Conservation (phyloP, 805 yeast genomes). For the Priceomyces fermenticarens region DNA sequence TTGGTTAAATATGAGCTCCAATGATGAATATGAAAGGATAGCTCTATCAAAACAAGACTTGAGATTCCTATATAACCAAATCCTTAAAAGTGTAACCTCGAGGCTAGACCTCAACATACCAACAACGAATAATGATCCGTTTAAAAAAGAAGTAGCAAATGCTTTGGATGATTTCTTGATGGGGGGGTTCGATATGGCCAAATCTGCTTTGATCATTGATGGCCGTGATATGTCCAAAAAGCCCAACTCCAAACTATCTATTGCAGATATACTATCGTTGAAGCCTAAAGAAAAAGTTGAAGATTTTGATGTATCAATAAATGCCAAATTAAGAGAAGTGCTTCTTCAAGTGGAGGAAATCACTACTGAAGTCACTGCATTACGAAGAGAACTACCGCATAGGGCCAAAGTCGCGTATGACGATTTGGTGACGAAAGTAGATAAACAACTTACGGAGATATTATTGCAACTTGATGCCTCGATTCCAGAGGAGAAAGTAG, state of each 20-base stretch:
- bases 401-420: slow-evolving; percentile 36
- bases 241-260: slow-evolving; percentile 8
- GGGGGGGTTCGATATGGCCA: slow-evolving; percentile 56
- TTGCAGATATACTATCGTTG: slow-evolving; percentile 23
- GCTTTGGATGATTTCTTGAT: slow-evolving; percentile 45
- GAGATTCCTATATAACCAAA: slow-evolving; percentile 42
- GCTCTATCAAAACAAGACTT: slow-evolving; percentile 54
- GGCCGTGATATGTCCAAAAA: slow-evolving; percentile 41
- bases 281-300: slow-evolving; percentile 47
- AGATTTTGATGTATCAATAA: slow-evolving; percentile 67
- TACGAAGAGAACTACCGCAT: slow-evolving; percentile 53
- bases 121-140: slow-evolving; percentile 39
- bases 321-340: slow-evolving; percentile 53
- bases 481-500: slow-evolving; percentile 10
- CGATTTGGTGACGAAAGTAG: slow-evolving; percentile 27
- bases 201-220: slow-evolving; percentile 55
- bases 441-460: slow-evolving; percentile 25
- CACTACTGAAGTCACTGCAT: slow-evolving; percentile 52
- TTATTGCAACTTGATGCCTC: slow-evolving; percentile 16
- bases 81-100: slow-evolving; percentile 38
- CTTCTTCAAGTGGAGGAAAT: slow-evolving; percentile 61
- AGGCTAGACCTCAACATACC: slow-evolving; percentile 52
- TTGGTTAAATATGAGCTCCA: slow-evolving; percentile 15
- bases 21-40: slow-evolving; percentile 36
- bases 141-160: slow-evolving; percentile 41